phyloP scores from a whole-genome alignment of 495 filamentous ascomycete species.

The Apiosordaria backusii region DNA sequence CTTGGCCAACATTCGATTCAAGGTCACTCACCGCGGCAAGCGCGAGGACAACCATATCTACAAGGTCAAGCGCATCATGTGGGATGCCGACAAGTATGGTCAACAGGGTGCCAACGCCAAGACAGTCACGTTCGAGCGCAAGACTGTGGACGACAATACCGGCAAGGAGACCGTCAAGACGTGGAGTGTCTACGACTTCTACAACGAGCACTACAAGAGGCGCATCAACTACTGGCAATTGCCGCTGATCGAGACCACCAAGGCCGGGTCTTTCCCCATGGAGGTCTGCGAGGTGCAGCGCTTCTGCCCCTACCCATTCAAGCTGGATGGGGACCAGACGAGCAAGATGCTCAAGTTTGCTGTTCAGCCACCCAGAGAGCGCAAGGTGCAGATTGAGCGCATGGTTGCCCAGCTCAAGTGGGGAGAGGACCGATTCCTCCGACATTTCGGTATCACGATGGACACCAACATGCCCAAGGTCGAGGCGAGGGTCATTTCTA shows the following conservation, averaged over 20 bases:
- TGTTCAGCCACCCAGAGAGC: constrained; percentile 57
- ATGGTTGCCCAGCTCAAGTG: constrained; percentile 67
- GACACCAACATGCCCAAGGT: constrained; percentile 56
- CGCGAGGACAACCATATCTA: constrained; percentile 48
- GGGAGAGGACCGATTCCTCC: constrained; percentile 61
- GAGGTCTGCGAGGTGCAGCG: constrained; percentile 56
- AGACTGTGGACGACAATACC: constrained; percentile 45
- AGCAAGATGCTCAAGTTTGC: constrained; percentile 85
- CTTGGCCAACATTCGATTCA: constrained; percentile 63
- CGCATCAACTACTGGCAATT: constrained; percentile 46
- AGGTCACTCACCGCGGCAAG: constrained; percentile 56
- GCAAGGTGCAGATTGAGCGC: constrained; percentile 58
- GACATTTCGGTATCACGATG: constrained; percentile 66
- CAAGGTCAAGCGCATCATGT: constrained; percentile 58
- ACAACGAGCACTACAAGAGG: constrained; percentile 59
- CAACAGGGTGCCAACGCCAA: constrained; percentile 47
- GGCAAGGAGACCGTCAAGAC: constrained; percentile 35
- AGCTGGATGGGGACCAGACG: constrained; percentile 70
- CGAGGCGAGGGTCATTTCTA: constrained; percentile 66
- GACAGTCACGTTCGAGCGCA: constrained; percentile 56
- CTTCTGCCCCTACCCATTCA: constrained; percentile 76
- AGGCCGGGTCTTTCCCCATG: constrained; percentile 68
- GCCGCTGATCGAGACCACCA: constrained; percentile 69
- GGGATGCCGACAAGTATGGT: constrained; percentile 29
- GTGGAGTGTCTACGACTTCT: constrained; percentile 60